Evolutionary conservation across 768 basidiomycete species (phyloP).

Genomic region (Gyrodon lividus): DNA sequence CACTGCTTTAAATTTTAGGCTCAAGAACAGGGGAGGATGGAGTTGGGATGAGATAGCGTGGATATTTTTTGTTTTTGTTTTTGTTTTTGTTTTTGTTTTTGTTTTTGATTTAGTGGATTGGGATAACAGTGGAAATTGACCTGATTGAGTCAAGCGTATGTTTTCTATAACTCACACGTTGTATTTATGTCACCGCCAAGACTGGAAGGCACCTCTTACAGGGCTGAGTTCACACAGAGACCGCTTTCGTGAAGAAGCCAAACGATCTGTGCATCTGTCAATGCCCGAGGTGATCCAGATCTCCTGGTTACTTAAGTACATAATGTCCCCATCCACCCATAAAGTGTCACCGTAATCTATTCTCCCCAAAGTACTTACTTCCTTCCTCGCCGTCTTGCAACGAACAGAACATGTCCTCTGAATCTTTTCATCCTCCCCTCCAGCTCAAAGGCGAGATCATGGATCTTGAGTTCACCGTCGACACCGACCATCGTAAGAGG

Average conservation of each 20-base stretch:
- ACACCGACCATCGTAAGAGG: slow-evolving; percentile 77
- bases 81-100: no score
- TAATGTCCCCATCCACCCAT: slow-evolving; percentile 52
- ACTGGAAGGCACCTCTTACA: slow-evolving; percentile 37
- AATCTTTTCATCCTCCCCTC: slow-evolving; percentile 49
- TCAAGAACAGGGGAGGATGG: slow-evolving; percentile 23
- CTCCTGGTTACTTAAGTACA: slow-evolving; percentile 46
- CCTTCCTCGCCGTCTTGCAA: slow-evolving; percentile 34
- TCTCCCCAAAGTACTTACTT: slow-evolving; percentile 45
- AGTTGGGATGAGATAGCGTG: slow-evolving; percentile 17
- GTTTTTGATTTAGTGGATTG: background rate
- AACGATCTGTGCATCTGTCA: slow-evolving; percentile 32
- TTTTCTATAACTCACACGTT: slow-evolving; percentile 33
- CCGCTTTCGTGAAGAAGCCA: slow-evolving; percentile 34
- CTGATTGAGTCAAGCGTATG: slow-evolving; percentile 26
- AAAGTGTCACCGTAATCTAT: slow-evolving; percentile 47
- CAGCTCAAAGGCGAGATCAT: slow-evolving; percentile 76
- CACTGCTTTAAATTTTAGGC: slow-evolving; percentile 37
- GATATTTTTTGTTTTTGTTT: no score
- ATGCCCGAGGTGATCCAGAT: slow-evolving; percentile 48
- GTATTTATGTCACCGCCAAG: slow-evolving; percentile 37
- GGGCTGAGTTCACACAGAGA: slow-evolving; percentile 34
- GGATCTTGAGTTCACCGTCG: slow-evolving; percentile 72
- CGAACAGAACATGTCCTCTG: slow-evolving; percentile 45
- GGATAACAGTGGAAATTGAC: background rate